Conservation (phyloP, 352 stramenopile genomes). For the Pythium grandisporangium region DNA sequence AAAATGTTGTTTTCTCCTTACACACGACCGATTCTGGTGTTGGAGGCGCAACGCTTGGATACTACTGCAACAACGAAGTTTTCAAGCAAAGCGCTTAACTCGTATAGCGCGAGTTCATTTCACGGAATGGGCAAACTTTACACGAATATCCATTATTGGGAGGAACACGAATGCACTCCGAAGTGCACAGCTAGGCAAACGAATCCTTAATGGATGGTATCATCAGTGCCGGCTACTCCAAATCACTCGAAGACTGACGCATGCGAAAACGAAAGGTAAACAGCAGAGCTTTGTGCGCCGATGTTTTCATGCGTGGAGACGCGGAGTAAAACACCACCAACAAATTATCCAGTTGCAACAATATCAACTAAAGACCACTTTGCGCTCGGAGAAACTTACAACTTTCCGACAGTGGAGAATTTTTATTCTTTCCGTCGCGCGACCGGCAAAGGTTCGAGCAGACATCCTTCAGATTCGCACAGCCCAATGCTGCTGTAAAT, state of each 20-base stretch:
- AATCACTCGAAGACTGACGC: conserved; percentile 3
- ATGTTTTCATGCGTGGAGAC: neutral
- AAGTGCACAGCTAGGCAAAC: conserved; percentile 13
- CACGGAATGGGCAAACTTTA: conserved; percentile 43
- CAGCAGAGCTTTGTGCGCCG: neutral
- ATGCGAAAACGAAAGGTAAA: neutral
- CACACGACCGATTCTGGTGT: conserved; percentile 56
- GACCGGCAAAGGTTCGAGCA: conserved; percentile 1
- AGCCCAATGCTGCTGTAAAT: neutral
- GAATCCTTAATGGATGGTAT: conserved; percentile 29
- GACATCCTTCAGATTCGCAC: neutral
- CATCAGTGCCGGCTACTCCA: conserved; percentile 10
- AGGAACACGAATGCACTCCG: conserved; percentile 19
- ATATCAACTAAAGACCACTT: neutral
- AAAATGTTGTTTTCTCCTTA: conserved; percentile 34
- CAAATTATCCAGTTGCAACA: conserved; percentile 8
- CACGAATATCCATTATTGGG: conserved; percentile 41
- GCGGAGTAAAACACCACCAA: neutral
- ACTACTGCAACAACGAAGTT: conserved; percentile 34
- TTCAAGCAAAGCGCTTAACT: no score
- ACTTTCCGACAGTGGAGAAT: conserved; percentile 30
- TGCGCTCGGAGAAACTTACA: neutral
- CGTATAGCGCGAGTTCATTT: conserved; percentile 25
- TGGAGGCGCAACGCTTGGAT: conserved; percentile 47
- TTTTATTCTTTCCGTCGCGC: conserved; percentile 22